Percentiles rank a stretch among this genome's conserved stretches.
Conservation (phyloP, 495 filamentous ascomycete genomes). For the Filosporella fistucella region DNA sequence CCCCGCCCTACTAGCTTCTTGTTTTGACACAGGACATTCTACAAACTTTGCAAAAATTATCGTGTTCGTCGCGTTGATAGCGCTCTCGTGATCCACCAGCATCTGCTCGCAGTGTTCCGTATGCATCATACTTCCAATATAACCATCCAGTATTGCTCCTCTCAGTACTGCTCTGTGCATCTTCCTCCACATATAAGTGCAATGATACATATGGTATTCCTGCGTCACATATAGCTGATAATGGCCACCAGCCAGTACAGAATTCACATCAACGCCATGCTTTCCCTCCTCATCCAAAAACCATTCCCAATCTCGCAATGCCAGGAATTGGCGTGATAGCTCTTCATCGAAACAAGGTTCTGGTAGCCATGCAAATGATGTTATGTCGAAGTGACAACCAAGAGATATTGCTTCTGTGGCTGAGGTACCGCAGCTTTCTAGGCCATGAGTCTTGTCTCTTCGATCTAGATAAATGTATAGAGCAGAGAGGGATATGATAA, state of each 20-base stretch:
- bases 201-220: slow-evolving; percentile 1
- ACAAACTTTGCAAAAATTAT: too few species aligned
- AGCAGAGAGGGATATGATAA: too few species aligned
- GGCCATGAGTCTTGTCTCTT: too few species aligned
- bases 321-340: neutral
- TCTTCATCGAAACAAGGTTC: neutral
- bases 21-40: too few species aligned
- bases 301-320: neutral
- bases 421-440: slow-evolving; percentile 1
- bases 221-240: neutral
- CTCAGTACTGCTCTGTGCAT: neutral
- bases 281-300: neutral
- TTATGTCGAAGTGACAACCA: neutral
- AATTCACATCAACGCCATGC: neutral
- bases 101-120: too few species aligned
- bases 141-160: too few species aligned
- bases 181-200: slow-evolving; percentile 1
- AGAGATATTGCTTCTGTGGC: neutral
- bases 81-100: too few species aligned
- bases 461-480: too few species aligned
- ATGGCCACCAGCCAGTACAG: neutral
- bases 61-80: too few species aligned
- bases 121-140: neutral
- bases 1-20: too few species aligned
- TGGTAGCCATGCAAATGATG: neutral